Evolutionary conservation across 1,284 basidiomycete species (phyloP).

Genomic region (Apiotrichum laibachii): DNA sequence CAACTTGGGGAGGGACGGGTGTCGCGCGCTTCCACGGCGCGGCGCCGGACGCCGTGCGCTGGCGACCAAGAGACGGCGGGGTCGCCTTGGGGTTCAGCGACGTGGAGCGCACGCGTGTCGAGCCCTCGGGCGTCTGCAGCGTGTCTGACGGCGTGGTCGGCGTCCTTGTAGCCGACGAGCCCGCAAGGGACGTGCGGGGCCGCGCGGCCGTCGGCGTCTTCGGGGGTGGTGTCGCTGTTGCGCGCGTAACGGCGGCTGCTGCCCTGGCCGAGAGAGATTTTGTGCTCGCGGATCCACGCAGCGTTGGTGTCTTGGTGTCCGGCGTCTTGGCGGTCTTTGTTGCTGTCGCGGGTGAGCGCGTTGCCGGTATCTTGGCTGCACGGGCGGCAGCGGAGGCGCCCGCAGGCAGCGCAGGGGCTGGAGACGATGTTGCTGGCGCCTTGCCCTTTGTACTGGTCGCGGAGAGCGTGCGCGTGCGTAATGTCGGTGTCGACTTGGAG

Average conservation of each 20-base stretch:
- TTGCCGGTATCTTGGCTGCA: neutral
- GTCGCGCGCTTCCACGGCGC: constrained; percentile 24
- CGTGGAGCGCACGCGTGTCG: constrained; percentile 9
- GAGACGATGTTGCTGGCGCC: neutral
- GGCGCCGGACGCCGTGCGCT: constrained; percentile 13
- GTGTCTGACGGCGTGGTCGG: constrained; percentile 8
- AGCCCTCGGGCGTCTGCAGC: neutral
- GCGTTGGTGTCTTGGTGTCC: constrained; percentile 1
- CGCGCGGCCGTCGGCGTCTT: neutral
- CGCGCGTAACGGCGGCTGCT: neutral
- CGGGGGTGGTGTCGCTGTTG: neutral
- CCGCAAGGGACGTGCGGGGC: constrained; percentile 6
- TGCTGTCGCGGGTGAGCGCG: neutral
- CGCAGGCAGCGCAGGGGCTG: neutral
- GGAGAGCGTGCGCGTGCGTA: constrained; percentile 14
- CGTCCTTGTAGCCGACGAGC: neutral
- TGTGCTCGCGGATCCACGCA: constrained; percentile 6
- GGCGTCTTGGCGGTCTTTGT: constrained; percentile 12
- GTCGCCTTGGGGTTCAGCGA: constrained; percentile 11
- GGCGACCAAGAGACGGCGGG: constrained; percentile 7
- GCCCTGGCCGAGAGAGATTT: constrained; percentile 3
- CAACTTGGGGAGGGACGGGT: constrained; percentile 17
- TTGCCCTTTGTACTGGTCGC: constrained; percentile 8
- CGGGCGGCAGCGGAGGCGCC: neutral
- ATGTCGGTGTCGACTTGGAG: constrained; percentile 3